These are phyloP conservation scores for Venturia asperata DNA, from an alignment of 2,329 filamentous ascomycete species.

Conservation along the genomic window DNA sequence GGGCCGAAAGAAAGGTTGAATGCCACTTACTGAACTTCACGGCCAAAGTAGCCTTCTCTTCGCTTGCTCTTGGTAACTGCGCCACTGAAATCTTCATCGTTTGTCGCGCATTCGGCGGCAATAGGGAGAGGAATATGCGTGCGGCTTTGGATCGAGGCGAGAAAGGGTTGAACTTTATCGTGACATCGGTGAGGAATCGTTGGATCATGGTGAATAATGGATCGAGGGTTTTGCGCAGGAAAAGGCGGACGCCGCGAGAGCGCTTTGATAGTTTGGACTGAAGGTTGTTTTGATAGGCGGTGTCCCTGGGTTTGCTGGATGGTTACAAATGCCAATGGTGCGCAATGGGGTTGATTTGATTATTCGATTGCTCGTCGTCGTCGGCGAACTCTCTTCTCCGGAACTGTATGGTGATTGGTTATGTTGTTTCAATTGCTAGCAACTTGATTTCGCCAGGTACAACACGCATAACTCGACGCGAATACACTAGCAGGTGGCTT, in stretches of 20 bases:
- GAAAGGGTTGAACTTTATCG: slow-evolving; percentile 89
- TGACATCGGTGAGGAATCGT: slow-evolving; percentile 77
- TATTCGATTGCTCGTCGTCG: background rate
- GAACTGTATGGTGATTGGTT: background rate
- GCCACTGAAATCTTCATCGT: slow-evolving; percentile 71
- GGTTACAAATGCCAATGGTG: background rate
- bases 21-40: slow-evolving; percentile 73
- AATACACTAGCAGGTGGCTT: background rate
- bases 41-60: slow-evolving; percentile 59
- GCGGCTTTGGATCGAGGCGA: slow-evolving; percentile 70
- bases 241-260: background rate
- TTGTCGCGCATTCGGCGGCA: slow-evolving; percentile 70
- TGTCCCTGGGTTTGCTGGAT: background rate
- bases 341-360: background rate
- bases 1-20: slow-evolving; percentile 9
- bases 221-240: background rate
- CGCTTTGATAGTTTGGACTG: background rate
- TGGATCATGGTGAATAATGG: slow-evolving; percentile 60
- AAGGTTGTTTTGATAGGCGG: too few relatives aligned
- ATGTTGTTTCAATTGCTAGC: background rate
- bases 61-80: slow-evolving; percentile 63
- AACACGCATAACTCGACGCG: background rate
- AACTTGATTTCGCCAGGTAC: background rate
- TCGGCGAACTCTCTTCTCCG: background rate
- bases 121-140: slow-evolving; percentile 76